Percentiles rank a stretch among this genome's conserved stretches.
phyloP scores from a whole-genome alignment of 441 rosid genomes.

The Metrosideros polymorpha region DNA sequence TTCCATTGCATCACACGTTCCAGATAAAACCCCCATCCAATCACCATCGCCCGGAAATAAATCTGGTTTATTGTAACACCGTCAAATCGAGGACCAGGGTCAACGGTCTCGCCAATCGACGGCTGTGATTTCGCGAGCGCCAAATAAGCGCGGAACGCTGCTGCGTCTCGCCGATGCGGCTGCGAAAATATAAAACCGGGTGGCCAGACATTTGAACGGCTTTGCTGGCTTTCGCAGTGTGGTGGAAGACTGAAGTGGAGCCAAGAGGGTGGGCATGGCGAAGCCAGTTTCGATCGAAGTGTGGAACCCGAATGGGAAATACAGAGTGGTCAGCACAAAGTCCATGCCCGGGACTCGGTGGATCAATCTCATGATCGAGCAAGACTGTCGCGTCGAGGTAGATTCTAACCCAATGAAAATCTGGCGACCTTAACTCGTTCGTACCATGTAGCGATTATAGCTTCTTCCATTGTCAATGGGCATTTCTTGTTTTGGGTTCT shows the following conservation, averaged over 20 bases:
- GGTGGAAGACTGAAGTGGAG: not conserved
- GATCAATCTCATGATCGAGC: conserved; percentile 82
- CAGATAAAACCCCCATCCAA: conserved; percentile 3
- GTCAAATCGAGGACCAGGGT: not conserved
- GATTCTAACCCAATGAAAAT: not conserved
- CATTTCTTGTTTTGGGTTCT: not conserved
- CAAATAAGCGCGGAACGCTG: not conserved
- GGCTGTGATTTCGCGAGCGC: not conserved
- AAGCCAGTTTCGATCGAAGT: conserved; percentile 90
- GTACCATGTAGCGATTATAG: not conserved
- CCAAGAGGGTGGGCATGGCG: conserved; percentile 40
- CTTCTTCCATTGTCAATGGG: not conserved
- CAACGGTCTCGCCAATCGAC: not conserved
- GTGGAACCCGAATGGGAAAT: conserved; percentile 80
- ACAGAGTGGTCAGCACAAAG: conserved; percentile 89
- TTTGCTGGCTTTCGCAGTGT: not conserved
- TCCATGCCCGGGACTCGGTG: conserved; percentile 98
- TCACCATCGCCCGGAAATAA: not conserved
- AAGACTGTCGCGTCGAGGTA: conserved; percentile 87
- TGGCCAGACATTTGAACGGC: conserved; percentile 17
- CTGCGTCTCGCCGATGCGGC: not conserved
- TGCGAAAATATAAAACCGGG: not conserved
- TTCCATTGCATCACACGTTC: not conserved
- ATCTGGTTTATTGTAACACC: not conserved
- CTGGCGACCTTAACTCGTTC: not conserved